Evolutionary conservation across 2,329 filamentous ascomycete genomes (phyloP).

Genomic region (Talaromyces islandicus): DNA sequence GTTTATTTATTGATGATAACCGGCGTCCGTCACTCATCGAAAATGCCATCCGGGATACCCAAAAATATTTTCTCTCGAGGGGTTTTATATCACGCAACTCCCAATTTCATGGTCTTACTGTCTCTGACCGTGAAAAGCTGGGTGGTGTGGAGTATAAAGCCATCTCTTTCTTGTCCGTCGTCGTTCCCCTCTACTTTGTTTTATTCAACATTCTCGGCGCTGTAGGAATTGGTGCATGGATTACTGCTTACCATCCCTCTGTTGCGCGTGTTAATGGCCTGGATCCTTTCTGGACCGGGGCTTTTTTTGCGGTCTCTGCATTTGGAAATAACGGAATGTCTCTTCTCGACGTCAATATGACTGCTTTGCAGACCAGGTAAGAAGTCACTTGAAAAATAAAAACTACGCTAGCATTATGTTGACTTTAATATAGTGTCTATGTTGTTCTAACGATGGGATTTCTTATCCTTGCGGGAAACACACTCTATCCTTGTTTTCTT

Average conservation of each 20-base stretch:
- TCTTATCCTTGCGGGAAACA: conserved; percentile 60
- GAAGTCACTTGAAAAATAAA: background rate
- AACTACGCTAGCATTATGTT: background rate
- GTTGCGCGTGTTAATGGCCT: conserved; percentile 41
- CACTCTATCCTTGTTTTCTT: conserved; percentile 59
- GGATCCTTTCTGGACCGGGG: conserved; percentile 43
- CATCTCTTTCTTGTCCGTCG: conserved; percentile 27
- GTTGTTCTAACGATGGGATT: conserved; percentile 46
- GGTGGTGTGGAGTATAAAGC: conserved; percentile 41
- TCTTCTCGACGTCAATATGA: conserved; percentile 49
- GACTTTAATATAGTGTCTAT: conserved; percentile 23
- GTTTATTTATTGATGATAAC: conserved; percentile 14
- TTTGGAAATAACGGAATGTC: conserved; percentile 53
- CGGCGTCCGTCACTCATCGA: conserved; percentile 17
- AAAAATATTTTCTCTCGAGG: conserved; percentile 26
- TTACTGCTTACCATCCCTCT: conserved; percentile 36
- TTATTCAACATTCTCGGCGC: conserved; percentile 42
- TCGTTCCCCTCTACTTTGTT: conserved; percentile 42
- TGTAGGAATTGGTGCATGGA: conserved; percentile 43
- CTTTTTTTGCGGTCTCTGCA: conserved; percentile 49
- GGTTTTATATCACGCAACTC: conserved; percentile 41
- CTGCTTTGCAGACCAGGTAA: conserved; percentile 35
- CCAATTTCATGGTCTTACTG: conserved; percentile 43
- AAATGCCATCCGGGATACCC: conserved; percentile 20
- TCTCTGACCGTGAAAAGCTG: conserved; percentile 36